Conservation (phyloP, 1,284 basidiomycete genomes). For the Neolentinus lepideus region DNA sequence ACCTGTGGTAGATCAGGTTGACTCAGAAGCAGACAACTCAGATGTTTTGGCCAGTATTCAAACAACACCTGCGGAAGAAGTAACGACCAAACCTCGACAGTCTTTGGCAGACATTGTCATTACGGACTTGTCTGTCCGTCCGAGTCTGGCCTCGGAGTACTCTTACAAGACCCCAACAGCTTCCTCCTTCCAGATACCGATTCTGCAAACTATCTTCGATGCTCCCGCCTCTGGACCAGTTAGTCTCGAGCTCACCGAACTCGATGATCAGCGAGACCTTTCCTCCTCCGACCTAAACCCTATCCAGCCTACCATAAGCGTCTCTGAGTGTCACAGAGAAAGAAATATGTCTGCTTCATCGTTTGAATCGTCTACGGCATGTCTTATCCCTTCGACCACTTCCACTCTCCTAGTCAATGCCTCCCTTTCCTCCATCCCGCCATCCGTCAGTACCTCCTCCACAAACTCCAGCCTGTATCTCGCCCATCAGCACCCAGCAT, state of each 20-base stretch:
- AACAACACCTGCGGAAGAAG: no score
- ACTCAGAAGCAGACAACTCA: no score
- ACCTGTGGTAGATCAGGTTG: neutral
- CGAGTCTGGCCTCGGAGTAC: neutral
- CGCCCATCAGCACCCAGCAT: neutral
- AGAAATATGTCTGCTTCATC: neutral
- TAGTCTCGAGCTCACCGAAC: neutral
- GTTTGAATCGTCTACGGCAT: neutral
- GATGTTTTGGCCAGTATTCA: no score
- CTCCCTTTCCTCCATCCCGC: neutral
- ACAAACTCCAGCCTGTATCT: neutral
- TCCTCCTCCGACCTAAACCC: neutral
- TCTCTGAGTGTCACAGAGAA: neutral
- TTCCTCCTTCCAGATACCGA: neutral
- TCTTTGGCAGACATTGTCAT: neutral
- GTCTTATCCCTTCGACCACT: neutral
- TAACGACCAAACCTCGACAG: no score
- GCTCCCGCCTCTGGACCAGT: neutral
- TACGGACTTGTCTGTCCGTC: neutral
- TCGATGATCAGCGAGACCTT: neutral
- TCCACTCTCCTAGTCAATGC: neutral
- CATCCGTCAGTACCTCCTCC: neutral
- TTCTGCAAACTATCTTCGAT: neutral
- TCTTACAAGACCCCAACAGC: neutral
- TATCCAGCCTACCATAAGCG: neutral